These are phyloP conservation scores for Camptophora hylomeconis DNA, from an alignment of 2,329 filamentous ascomycete genomes.

Conservation along the genomic window DNA sequence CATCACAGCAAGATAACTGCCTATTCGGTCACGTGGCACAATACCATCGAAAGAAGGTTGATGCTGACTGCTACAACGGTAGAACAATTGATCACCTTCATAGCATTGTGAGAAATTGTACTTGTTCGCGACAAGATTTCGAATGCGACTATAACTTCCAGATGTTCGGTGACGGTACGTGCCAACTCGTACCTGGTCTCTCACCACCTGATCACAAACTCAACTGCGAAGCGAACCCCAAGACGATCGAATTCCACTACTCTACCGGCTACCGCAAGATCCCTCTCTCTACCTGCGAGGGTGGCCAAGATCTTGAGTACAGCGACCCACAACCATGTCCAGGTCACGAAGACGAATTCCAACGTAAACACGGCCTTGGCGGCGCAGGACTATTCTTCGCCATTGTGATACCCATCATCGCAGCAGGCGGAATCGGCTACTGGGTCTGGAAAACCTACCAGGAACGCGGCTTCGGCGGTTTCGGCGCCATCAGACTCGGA, in stretches of 20 bases:
- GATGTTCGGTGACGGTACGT: conserved; percentile 62
- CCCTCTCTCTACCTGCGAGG: conserved; percentile 74
- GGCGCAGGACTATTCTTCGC: conserved; percentile 74
- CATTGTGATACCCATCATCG: conserved; percentile 58
- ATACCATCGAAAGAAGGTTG: conserved; percentile 82
- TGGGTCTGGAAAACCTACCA: conserved; percentile 40
- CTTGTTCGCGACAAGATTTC: conserved; percentile 72
- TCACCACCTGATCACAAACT: conserved; percentile 46
- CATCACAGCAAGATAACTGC: conserved; percentile 63
- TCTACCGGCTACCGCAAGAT: conserved; percentile 82
- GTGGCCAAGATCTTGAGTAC: conserved; percentile 63
- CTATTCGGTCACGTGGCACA: conserved; percentile 83
- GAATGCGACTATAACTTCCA: conserved; percentile 98
- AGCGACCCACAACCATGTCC: conserved; percentile 53
- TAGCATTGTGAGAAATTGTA: conserved; percentile 61
- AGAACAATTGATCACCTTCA: conserved; percentile 44
- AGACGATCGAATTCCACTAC: conserved; percentile 65
- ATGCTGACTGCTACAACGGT: conserved; percentile 69
- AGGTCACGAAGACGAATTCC: conserved; percentile 69
- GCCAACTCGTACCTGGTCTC: conserved; percentile 62
- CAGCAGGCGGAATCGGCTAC: conserved; percentile 64
- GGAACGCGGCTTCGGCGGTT: conserved; percentile 73
- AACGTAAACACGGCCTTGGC: conserved; percentile 56
- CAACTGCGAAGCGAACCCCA: conserved; percentile 50
- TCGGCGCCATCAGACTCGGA: conserved; percentile 82